These are phyloP conservation scores for Fomitopsis schrenkii DNA, from an alignment of 1,284 basidiomycete genomes.

Conservation along the genomic window DNA sequence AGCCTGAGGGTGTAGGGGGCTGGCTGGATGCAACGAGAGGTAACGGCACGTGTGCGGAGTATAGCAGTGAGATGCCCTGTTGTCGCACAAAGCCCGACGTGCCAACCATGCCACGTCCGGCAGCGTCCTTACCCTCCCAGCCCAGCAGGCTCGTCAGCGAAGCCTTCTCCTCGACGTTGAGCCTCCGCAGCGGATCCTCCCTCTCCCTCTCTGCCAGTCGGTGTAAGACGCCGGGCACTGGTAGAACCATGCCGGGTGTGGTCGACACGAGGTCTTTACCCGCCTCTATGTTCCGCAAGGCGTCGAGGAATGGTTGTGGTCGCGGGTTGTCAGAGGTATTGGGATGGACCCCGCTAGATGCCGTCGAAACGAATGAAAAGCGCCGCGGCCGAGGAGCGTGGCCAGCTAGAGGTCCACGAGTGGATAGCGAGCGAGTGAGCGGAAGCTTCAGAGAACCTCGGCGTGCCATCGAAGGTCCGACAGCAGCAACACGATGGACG, in stretches of 20 bases:
- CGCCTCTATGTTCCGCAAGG: slow-evolving; percentile 37
- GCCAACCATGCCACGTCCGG: slow-evolving; percentile 47
- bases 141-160: slow-evolving; percentile 51
- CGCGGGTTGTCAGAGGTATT: background rate
- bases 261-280: slow-evolving; percentile 44
- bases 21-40: slow-evolving; percentile 11
- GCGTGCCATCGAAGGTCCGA: slow-evolving; percentile 27
- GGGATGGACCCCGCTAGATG: slow-evolving; percentile 7
- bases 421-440: slow-evolving; percentile 6
- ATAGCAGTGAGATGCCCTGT: slow-evolving; percentile 54
- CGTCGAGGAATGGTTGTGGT: slow-evolving; percentile 30
- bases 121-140: slow-evolving; percentile 47
- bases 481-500: slow-evolving; percentile 30
- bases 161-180: slow-evolving; percentile 53
- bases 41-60: slow-evolving; percentile 40
- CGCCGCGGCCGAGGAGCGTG: slow-evolving; percentile 31
- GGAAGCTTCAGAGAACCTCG: slow-evolving; percentile 37
- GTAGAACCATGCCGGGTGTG: slow-evolving; percentile 43
- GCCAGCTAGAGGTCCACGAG: slow-evolving; percentile 10
- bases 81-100: slow-evolving; percentile 53
- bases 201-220: slow-evolving; percentile 47
- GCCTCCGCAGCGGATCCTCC: slow-evolving; percentile 29
- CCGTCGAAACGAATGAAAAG: slow-evolving; percentile 42
- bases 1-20: slow-evolving; percentile 12
- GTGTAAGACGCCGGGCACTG: slow-evolving; percentile 42